These are phyloP conservation scores for Russula brevipes DNA, from an alignment of 768 basidiomycete species.

Conservation along the genomic window DNA sequence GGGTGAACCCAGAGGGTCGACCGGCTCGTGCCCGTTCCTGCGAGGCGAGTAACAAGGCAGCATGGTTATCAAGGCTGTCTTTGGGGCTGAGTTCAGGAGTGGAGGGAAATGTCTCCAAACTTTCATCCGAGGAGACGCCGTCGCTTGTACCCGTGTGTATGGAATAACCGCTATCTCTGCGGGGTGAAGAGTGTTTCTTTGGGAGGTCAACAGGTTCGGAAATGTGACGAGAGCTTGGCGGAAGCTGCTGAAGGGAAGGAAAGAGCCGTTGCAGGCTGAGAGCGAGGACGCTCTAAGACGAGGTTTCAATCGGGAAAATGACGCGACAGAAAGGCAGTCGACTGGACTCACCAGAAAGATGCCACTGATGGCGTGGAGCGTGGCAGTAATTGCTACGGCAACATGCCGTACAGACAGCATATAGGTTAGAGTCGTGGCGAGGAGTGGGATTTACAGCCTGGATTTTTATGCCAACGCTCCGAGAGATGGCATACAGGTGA, in stretches of 20 bases:
- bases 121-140: not conserved
- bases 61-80: not conserved
- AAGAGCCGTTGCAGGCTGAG: slow-evolving; percentile 8
- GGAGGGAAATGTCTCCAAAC: not conserved
- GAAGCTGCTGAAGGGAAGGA: slow-evolving; percentile 12
- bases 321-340: not conserved
- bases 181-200: not conserved
- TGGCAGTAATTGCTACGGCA: slow-evolving; percentile 1
- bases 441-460: not conserved
- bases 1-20: slow-evolving; percentile 1
- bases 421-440: not conserved
- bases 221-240: not conserved
- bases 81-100: not conserved
- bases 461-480: not conserved
- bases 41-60: slow-evolving; percentile 3
- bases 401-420: not conserved
- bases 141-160: not conserved
- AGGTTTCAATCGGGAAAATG: not conserved
- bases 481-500: not conserved
- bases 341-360: slow-evolving; percentile 8
- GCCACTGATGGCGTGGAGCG: slow-evolving; percentile 6
- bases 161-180: not conserved
- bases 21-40: slow-evolving; percentile 12
- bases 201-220: not conserved
- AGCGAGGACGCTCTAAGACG: slow-evolving; percentile 17